Evolutionary conservation across 345 rosid genomes (phyloP).

Genomic region (Garcia nutans): DNA sequence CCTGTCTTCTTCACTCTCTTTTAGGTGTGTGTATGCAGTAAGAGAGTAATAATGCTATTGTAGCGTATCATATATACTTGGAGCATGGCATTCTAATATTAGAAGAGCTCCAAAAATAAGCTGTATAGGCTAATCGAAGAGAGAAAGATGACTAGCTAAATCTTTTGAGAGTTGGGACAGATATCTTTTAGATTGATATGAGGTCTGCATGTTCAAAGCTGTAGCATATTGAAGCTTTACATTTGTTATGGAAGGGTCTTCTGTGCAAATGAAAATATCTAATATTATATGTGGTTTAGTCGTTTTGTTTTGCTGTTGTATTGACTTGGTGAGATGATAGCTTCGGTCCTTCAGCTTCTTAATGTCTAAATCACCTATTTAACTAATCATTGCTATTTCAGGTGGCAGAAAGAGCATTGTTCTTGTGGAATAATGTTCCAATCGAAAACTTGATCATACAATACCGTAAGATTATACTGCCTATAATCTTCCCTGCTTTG

Average conservation of each 20-base stretch:
- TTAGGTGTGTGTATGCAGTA: not conserved
- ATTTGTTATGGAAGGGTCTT: not conserved
- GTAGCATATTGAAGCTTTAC: not conserved
- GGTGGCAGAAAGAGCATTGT: constrained; percentile 36
- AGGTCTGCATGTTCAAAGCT: not conserved
- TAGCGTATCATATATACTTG: not conserved
- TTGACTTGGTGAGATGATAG: not conserved
- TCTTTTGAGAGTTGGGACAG: not conserved
- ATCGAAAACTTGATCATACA: constrained; percentile 25
- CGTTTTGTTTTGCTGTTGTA: not conserved
- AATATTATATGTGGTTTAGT: not conserved
- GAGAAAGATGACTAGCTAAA: not conserved
- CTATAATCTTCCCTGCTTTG: constrained; percentile 28
- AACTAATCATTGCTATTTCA: constrained; percentile 9
- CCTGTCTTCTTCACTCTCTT: not conserved
- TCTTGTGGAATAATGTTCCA: constrained; percentile 28
- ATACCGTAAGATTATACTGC: constrained; percentile 25
- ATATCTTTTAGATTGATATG: not conserved
- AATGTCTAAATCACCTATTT: not conserved
- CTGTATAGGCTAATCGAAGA: not conserved
- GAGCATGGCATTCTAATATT: not conserved
- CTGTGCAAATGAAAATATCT: not conserved
- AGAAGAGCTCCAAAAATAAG: not conserved
- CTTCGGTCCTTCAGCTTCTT: not conserved
- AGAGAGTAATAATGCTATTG: not conserved